Evolutionary conservation across 352 stramenopile species (phyloP), one percentile per base, ranked within the genome.

Genomic region (Phytophthora fragariae): DNA sequence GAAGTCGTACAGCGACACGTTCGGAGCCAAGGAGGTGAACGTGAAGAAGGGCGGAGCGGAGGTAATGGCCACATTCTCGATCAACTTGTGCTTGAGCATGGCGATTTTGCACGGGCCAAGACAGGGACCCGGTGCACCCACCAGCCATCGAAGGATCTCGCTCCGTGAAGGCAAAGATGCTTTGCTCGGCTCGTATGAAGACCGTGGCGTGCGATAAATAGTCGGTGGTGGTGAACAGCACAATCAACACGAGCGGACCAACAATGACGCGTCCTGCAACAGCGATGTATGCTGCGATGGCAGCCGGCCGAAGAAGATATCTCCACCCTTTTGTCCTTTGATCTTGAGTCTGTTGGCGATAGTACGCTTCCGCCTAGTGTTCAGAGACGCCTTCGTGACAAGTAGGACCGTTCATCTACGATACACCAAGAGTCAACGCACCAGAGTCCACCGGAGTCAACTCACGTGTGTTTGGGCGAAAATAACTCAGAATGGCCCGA

Each of bases 131-230:
- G 1, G 65, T 66, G 37, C 70, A 73, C 14, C 64, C 70, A 2
- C 58, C 70, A 12, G 57, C 53, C 70, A 77, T 77, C 0, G 66
- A 67, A 4, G 39, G 17, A 31, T 77, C 70, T 11, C 57, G 63
- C 47, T 77, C 57, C 2, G 63, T 73, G 27, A 73, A 77, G 8
- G 64, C 70, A 19, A 76, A 77, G 9, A 70, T 66, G 9, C 64
- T 73, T 2, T 64, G 11, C 12, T 70, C 54, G 9, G 70, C 64
- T n/a, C 69, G 39, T 24, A 66, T 73, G 27, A 77, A 53, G 24
- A 77, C 70, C 0, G 59, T 70, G 33, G 64, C 64, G 35, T 74
- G 50, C 11, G 49, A 37, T 19, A 77, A 35, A 37, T 77, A 73
- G 14, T 57, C 19, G 5, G 70, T 70, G 15, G 11, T 27, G 11